Conservation (phyloP, 192 early-diverging fungal genomes). For the Oehlia diaphana region DNA sequence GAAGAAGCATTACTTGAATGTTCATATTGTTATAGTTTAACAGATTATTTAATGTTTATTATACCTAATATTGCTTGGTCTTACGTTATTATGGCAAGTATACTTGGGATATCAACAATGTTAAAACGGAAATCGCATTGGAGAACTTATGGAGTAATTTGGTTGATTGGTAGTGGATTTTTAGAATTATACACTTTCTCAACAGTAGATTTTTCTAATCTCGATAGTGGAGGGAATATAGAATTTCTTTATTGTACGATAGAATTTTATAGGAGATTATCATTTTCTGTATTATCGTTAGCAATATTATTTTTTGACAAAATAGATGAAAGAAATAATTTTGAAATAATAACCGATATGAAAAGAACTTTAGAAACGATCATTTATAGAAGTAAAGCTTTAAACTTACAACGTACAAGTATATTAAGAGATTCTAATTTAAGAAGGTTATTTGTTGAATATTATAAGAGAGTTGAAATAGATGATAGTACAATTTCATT, state of each 20-base stretch:
- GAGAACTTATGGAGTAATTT: slow-evolving; percentile 26
- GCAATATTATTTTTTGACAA: slow-evolving; percentile 3
- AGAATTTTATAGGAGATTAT: slow-evolving; percentile 21
- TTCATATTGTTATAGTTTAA: slow-evolving; percentile 22
- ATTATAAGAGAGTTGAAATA: slow-evolving; percentile 12
- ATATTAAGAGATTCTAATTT: slow-evolving; percentile 17
- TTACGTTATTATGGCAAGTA: slow-evolving; percentile 3
- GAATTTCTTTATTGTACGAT: slow-evolving; percentile 14
- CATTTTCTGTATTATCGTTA: neutral
- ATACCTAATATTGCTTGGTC: slow-evolving; percentile 14
- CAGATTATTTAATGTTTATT: slow-evolving; percentile 26
- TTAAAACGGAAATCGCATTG: slow-evolving; percentile 12
- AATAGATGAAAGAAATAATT: neutral
- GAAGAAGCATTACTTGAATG: slow-evolving; percentile 32
- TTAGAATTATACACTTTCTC: slow-evolving; percentile 20
- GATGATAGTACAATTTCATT: neutral
- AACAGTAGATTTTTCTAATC: neutral
- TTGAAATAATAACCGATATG: slow-evolving; percentile 12
- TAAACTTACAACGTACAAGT: slow-evolving; percentile 9
- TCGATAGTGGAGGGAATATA: neutral
- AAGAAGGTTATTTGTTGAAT: slow-evolving; percentile 12
- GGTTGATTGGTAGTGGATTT: neutral
- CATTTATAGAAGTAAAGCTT: neutral
- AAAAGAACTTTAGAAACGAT: neutral
- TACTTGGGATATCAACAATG: slow-evolving; percentile 23